Evolutionary conservation across 2,329 filamentous ascomycete species (phyloP), one percentile per base, ranked within the genome.

Genomic region (Alternaria incomplexa): DNA sequence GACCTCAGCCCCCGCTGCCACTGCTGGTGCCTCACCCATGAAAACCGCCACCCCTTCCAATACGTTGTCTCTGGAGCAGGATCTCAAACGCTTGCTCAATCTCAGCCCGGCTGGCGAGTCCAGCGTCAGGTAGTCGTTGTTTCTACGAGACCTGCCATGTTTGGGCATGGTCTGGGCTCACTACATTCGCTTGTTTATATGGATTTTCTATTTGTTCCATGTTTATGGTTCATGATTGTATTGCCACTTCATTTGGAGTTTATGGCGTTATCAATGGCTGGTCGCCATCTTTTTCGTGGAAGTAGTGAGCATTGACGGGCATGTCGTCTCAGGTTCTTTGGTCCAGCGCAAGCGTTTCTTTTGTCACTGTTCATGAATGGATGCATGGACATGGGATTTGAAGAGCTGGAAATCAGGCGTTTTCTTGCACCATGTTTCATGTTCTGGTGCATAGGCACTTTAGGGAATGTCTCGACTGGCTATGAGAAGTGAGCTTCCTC

Each of bases 71-170:
- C 64, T 79, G 57, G 77, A 78, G 68, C 72, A 78, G 67, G 71
- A 79, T 59, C 67, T 79, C 51, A 79, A 78, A 67, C 76, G 76
- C 26, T 64, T 79, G 68, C 75, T 79, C 54, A 79, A 79, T 58
- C 61, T 79, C 25, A 71, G 71, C 30, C 51, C 67, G 32, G 52
- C 69, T 23, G 73, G 68, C 36, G 69, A 72, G 23, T 61, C 67
- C 17, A 66, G 71, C 60, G 72, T 72, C 47, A 69, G 66, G 55
- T 77, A 74, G 56, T 55, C 54, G 63, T 58, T 53, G 54, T 61
- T 56, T 62, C 55, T 22, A 28, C 54, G 17, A 45, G 63, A 53
- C 47, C 65, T 68, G 59, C 51, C 51, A 72, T 74, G 72, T 58
- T 60, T 73, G 72, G 74, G 72, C 73, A 67, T 69, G 56, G 64